These are phyloP conservation scores for Strobilomyces dryophilus DNA, from an alignment of 768 basidiomycete genomes.

Conservation along the genomic window DNA sequence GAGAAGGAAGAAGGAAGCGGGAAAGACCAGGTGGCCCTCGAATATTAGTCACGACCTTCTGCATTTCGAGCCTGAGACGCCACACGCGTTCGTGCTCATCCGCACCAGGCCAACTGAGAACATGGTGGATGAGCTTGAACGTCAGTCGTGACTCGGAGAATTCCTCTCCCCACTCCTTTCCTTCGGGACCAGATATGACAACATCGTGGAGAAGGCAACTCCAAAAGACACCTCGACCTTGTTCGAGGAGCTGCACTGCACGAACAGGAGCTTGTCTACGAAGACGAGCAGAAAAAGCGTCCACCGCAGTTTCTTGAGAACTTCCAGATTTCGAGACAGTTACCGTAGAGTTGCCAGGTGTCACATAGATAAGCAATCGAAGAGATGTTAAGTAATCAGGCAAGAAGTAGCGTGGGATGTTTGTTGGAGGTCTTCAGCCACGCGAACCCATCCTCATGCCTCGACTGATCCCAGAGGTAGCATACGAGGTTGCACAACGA, in stretches of 20 bases:
- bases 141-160: background rate
- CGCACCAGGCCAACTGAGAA: background rate
- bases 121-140: background rate
- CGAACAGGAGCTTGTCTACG: background rate
- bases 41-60: background rate
- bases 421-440: conserved; percentile 8
- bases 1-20: background rate
- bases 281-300: background rate
- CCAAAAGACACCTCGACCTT: background rate
- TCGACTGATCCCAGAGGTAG: background rate
- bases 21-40: background rate
- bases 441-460: background rate
- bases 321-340: background rate
- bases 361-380: background rate
- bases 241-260: background rate
- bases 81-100: background rate
- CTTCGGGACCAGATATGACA: background rate
- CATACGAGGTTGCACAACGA: background rate
- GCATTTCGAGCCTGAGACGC: background rate
- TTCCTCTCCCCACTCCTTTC: background rate
- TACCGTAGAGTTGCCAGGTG: background rate
- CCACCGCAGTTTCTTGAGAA: background rate
- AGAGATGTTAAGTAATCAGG: background rate
- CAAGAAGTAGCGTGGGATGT: background rate
- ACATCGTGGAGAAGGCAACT: background rate